phyloP scores from a whole-genome alignment of 2,329 filamentous ascomycete species.

The Penicillium capsulatum region DNA sequence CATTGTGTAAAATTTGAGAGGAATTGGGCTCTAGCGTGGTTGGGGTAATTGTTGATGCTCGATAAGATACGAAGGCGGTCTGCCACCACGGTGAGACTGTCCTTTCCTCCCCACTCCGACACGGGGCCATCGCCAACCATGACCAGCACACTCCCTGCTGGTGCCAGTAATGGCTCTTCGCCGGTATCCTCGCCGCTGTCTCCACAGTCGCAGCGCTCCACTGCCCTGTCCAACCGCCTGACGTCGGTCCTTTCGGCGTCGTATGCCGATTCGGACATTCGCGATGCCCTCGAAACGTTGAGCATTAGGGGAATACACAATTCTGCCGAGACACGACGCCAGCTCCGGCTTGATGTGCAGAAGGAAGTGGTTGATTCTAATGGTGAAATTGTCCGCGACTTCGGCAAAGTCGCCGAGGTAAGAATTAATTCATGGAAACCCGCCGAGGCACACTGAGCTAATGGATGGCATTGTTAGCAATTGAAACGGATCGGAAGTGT shows the following conservation, averaged over 20 bases:
- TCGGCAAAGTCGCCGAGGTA: slow-evolving; percentile 84
- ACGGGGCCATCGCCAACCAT: slow-evolving; percentile 22
- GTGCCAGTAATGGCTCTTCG: slow-evolving; percentile 25
- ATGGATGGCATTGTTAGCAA: slow-evolving; percentile 61
- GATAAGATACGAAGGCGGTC: slow-evolving; percentile 24
- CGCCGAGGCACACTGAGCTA: too few species aligned
- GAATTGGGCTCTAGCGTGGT: neutral
- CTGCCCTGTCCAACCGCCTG: slow-evolving; percentile 74
- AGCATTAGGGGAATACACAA: slow-evolving; percentile 70
- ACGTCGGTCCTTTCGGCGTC: slow-evolving; percentile 83
- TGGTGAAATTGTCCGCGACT: slow-evolving; percentile 81
- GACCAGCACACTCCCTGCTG: slow-evolving; percentile 34
- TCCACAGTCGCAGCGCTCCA: slow-evolving; percentile 42
- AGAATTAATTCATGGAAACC: slow-evolving; percentile 30
- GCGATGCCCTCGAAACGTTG: slow-evolving; percentile 73
- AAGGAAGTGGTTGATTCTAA: slow-evolving; percentile 92
- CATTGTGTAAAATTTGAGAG: slow-evolving; percentile 8
- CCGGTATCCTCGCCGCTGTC: slow-evolving; percentile 29
- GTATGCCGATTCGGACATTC: slow-evolving; percentile 87
- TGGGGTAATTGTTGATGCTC: neutral
- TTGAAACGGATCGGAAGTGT: slow-evolving; percentile 75
- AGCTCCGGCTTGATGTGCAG: slow-evolving; percentile 76
- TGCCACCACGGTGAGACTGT: slow-evolving; percentile 12
- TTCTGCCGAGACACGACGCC: slow-evolving; percentile 70
- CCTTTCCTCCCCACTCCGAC: slow-evolving; percentile 22